Conservation (phyloP, 345 rosid species). For the Corymbia maculata region DNA sequence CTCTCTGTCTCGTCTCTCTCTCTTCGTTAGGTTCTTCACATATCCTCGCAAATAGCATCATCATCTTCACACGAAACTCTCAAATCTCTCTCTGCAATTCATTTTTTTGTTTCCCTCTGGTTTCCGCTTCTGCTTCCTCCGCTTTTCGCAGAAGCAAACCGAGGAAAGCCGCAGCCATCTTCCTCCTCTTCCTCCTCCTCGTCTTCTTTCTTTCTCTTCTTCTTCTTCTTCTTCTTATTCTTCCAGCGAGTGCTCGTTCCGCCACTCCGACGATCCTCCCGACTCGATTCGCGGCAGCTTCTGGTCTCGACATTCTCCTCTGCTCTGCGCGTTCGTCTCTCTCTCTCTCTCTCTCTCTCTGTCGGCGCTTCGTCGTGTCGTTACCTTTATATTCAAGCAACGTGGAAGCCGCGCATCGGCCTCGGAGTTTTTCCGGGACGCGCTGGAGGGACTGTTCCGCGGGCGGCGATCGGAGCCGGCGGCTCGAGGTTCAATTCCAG, state of each 20-base stretch:
- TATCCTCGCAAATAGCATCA: not conserved
- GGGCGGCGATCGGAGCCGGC: constrained; percentile 14
- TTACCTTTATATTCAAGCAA: constrained; percentile 35
- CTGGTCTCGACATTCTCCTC: not conserved
- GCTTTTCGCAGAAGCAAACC: not conserved
- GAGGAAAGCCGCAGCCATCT: not conserved
- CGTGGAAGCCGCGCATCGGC: constrained; percentile 4
- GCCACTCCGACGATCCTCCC: constrained; percentile 5
- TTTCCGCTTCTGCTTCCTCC: not conserved
- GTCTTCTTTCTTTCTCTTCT: not conserved
- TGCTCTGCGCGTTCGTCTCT: not conserved
- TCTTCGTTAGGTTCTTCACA: not conserved
- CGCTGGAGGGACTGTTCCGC: not conserved
- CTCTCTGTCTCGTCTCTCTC: not conserved
- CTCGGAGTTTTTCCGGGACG: not conserved
- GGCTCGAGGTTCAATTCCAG: constrained; percentile 4
- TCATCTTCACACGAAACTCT: not conserved
- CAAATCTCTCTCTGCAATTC: not conserved
- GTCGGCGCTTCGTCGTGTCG: not conserved
- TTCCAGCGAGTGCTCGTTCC: not conserved
- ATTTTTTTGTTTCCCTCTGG: not conserved
- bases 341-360: not conserved
- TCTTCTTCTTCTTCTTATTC: not conserved
- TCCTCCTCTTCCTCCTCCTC: not conserved
- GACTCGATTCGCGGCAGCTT: not conserved